Evolutionary conservation across 768 basidiomycete species (phyloP).

Genomic region (Fibroporia radiculosa): DNA sequence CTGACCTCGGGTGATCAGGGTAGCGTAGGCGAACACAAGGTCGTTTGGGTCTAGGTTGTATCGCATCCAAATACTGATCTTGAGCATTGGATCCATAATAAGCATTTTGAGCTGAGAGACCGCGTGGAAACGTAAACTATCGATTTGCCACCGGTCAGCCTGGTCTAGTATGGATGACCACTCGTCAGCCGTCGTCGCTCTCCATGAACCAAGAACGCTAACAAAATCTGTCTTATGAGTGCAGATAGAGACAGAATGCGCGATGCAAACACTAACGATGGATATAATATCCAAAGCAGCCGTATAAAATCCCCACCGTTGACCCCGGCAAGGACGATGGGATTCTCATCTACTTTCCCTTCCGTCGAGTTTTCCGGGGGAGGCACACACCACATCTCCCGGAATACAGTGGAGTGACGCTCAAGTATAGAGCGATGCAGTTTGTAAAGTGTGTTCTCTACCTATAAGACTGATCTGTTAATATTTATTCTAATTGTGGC

Average conservation of each 20-base stretch:
- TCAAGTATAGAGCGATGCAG: slow-evolving; percentile 10
- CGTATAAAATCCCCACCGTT: slow-evolving; percentile 9
- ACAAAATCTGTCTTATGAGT: too few relatives aligned
- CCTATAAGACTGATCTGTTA: neutral
- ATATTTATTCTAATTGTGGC: neutral
- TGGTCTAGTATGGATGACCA: slow-evolving; percentile 12
- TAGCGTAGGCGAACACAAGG: slow-evolving; percentile 5
- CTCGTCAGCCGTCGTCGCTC: slow-evolving; percentile 8
- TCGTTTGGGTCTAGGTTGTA: slow-evolving; percentile 6
- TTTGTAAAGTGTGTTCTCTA: slow-evolving; percentile 7
- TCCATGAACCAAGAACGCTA: slow-evolving; percentile 6
- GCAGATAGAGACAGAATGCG: too few relatives aligned
- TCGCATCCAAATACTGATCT: slow-evolving; percentile 9
- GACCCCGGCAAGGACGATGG: slow-evolving; percentile 8
- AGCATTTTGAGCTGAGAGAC: neutral
- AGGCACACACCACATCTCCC: slow-evolving; percentile 9
- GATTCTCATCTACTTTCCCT: slow-evolving; percentile 5
- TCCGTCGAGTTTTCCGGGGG: slow-evolving; percentile 8
- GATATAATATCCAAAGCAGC: slow-evolving; percentile 9
- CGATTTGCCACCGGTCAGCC: slow-evolving; percentile 13
- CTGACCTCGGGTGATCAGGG: slow-evolving; percentile 8
- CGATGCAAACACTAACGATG: slow-evolving; percentile 7
- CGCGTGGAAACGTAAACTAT: slow-evolving; percentile 6
- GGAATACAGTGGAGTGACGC: slow-evolving; percentile 10
- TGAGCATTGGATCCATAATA: slow-evolving; percentile 8